A percentile compares a stretch with the other conserved stretches of the same genome.
Evolutionary conservation across 2,329 filamentous ascomycete genomes (phyloP).

Genomic region (Hypoxylon sp.): DNA sequence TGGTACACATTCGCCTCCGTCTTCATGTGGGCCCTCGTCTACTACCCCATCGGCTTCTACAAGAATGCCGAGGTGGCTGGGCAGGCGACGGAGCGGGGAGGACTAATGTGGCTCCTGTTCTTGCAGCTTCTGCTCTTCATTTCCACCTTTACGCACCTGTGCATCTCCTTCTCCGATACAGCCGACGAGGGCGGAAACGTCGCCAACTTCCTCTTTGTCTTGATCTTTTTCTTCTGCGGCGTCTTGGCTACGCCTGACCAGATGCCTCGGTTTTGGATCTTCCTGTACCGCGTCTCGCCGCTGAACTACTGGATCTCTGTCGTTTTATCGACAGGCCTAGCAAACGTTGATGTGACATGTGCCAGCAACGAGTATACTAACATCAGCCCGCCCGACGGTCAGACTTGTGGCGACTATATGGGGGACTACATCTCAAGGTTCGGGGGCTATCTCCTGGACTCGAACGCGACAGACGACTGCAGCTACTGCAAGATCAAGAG

Average conservation of each 20-base stretch:
- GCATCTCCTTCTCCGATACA: too few relatives aligned
- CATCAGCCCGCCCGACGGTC: neutral
- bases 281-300: conserved; percentile 24
- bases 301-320: conserved; percentile 16
- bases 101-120: too few relatives aligned
- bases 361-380: neutral
- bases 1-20: conserved; percentile 10
- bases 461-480: neutral
- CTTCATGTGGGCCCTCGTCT: conserved; percentile 8
- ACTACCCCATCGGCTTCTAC: conserved; percentile 8
- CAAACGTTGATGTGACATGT: neutral
- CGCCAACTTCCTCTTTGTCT: conserved; percentile 5
- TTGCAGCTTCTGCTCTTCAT: too few relatives aligned
- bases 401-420: neutral
- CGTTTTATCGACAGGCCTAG: neutral
- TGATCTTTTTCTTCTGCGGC: conserved; percentile 9
- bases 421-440: neutral
- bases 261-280: conserved; percentile 28
- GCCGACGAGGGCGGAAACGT: too few relatives aligned
- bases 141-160: too few relatives aligned
- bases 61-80: neutral
- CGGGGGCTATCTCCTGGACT: neutral
- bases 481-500: neutral
- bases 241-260: conserved; percentile 13
- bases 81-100: neutral